Base-by-base conservation (phyloP, 306 rosid species). In the Trichosanthes cucumerina region DNA sequence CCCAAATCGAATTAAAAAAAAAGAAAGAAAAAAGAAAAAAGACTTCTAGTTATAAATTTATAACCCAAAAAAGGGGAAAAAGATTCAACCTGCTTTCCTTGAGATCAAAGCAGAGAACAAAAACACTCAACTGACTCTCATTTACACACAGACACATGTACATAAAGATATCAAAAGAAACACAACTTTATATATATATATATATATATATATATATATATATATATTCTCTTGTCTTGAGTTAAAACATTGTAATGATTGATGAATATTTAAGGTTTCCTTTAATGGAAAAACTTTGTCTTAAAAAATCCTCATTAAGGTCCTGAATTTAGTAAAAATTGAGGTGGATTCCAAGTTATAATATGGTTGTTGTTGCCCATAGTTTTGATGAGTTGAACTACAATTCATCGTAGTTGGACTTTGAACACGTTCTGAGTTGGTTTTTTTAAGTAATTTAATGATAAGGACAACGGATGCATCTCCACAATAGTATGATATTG, bases 261-360 rank as follows among this genome's bases (percentile, higher is more conserved):
- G 76, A 44, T 70, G 12, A 70, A 43, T 5, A 26, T 70, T 70
- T 23, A 70, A 70, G 76, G 56, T 70, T 70, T 70, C 76, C 76
- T 0, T 21, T 43, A 41, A 1, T 12, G 21, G 76, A 2, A 70
- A 70, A 43, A 2, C 76, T 70, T 70, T 44, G 36, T 1, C 76
- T 70, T 70, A 14, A 43, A 6, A 70, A 23, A 12, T 43, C 76
- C 56, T 70, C 76, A 70, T 43, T 44, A 5, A 44, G 5, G 6
- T 43, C 3, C 56, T 70, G 1, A 39, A 38, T 70, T 70, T 70
- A 44, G 76, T 13, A 70, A 70, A 70, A 44, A 44, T 70, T 70
- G 76, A 70, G 34, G 76, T 70, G 76, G 76, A 69, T 69, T 69
- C 76, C 36, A 69, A 69, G 76, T 69, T 5, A 69, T 65, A 23